Percentiles rank a stretch among this genome's conserved stretches.
Evolutionary conservation across 2,329 filamentous ascomycete genomes (phyloP).

Genomic region (Escovopsis sp.): DNA sequence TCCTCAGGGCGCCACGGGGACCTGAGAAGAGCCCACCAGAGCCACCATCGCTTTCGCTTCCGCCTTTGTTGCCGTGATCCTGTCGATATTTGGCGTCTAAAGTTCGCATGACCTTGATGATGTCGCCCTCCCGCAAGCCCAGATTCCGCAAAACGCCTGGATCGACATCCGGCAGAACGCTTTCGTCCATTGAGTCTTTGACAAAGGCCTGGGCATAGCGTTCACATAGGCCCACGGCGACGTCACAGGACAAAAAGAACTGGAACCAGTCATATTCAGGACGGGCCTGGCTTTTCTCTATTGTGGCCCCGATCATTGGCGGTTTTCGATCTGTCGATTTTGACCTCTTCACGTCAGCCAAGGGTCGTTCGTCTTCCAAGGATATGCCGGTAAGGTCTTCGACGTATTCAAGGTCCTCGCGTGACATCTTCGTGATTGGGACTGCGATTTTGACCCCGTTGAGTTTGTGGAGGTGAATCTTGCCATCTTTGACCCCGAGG

Average conservation of each 20-base stretch:
- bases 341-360: slow-evolving; percentile 64
- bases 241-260: slow-evolving; percentile 87
- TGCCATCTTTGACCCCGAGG: slow-evolving; percentile 82
- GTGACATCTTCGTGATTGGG: slow-evolving; percentile 87
- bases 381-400: slow-evolving; percentile 78
- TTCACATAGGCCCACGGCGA: slow-evolving; percentile 85
- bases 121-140: slow-evolving; percentile 91
- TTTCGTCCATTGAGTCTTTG: slow-evolving; percentile 92
- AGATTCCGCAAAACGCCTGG: slow-evolving; percentile 69
- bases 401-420: slow-evolving; percentile 89
- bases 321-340: slow-evolving; percentile 18
- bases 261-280: slow-evolving; percentile 96
- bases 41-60: slow-evolving; percentile 44
- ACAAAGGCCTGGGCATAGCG: slow-evolving; percentile 81
- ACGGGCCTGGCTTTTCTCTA: slow-evolving; percentile 42
- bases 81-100: slow-evolving; percentile 70
- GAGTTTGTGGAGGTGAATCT: slow-evolving; percentile 94
- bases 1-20: slow-evolving; percentile 75
- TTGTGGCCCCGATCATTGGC: slow-evolving; percentile 41
- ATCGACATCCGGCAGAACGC: slow-evolving; percentile 78
- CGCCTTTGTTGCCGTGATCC: slow-evolving; percentile 31
- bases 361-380: slow-evolving; percentile 83
- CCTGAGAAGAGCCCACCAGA: slow-evolving; percentile 71
- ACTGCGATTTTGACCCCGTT: slow-evolving; percentile 98
- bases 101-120: slow-evolving; percentile 84